A percentile compares a stretch with the other conserved stretches of the same genome.
Evolutionary conservation across 768 basidiomycete species (phyloP).

Genomic region (Boletellus ananiceps): DNA sequence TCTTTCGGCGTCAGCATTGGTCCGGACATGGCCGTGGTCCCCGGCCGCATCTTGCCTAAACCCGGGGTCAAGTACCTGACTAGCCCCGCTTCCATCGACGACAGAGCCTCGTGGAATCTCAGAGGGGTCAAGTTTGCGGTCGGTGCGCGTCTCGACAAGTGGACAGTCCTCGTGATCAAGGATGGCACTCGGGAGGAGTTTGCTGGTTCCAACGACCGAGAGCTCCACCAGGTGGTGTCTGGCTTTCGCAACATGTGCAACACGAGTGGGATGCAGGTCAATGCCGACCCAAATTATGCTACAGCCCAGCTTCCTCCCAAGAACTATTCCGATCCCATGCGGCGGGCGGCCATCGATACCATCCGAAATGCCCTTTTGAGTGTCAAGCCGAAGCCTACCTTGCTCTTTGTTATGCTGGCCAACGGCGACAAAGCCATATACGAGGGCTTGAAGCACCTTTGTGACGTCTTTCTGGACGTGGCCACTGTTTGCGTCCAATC

Average conservation of each 20-base stretch:
- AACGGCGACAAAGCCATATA: conserved; percentile 46
- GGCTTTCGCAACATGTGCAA: conserved; percentile 63
- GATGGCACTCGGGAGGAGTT: conserved; percentile 65
- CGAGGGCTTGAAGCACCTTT: conserved; percentile 48
- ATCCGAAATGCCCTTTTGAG: conserved; percentile 42
- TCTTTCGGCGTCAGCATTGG: conserved; percentile 46
- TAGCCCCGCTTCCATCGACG: conserved; percentile 34
- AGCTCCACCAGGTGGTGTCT: conserved; percentile 40
- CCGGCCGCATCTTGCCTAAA: conserved; percentile 45
- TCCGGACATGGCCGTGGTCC: conserved; percentile 50
- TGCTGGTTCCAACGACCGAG: conserved; percentile 45
- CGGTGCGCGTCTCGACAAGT: conserved; percentile 53
- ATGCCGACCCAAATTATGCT: conserved; percentile 27
- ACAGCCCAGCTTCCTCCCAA: conserved; percentile 48
- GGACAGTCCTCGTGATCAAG: conserved; percentile 65
- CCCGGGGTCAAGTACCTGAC: conserved; percentile 40
- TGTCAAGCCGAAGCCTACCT: conserved; percentile 36
- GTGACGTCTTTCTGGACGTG: conserved; percentile 45
- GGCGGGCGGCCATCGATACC: conserved; percentile 42
- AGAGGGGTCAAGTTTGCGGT: conserved; percentile 54
- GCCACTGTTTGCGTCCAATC: conserved; percentile 72
- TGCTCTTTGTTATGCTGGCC: conserved; percentile 46
- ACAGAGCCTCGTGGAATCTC: conserved; percentile 51
- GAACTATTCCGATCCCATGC: conserved; percentile 48
- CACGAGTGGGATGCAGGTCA: conserved; percentile 57